A percentile compares a stretch with the other conserved stretches of the same genome.
These are phyloP conservation scores for Stachybotrys chartarum DNA, from an alignment of 2,329 filamentous ascomycete genomes.

Conservation along the genomic window DNA sequence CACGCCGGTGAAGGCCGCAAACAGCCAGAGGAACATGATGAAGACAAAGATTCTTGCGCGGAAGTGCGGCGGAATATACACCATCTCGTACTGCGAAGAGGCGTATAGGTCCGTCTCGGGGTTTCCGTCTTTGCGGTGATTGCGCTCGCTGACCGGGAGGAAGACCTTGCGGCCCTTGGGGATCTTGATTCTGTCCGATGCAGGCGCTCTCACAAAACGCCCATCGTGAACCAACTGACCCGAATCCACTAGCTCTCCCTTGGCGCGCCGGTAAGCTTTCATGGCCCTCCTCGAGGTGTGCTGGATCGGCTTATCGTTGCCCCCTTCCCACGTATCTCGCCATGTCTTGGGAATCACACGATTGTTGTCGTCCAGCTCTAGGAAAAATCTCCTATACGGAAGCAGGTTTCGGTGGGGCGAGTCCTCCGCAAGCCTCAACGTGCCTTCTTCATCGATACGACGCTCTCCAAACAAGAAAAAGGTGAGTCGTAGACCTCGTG, in stretches of 20 bases:
- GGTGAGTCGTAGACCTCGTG: constrained; percentile 70
- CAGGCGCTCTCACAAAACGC: constrained; percentile 83
- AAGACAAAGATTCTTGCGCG: constrained; percentile 73
- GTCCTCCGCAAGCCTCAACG: constrained; percentile 37
- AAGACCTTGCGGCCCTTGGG: constrained; percentile 80
- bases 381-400: constrained; percentile 34
- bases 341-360: constrained; percentile 49
- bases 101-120: constrained; percentile 42
- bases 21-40: constrained; percentile 85
- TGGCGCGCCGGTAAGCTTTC: constrained; percentile 27
- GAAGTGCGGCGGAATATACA: constrained; percentile 84
- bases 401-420: constrained; percentile 23
- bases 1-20: constrained; percentile 82
- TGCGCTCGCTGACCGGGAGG: constrained; percentile 58
- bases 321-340: constrained; percentile 45
- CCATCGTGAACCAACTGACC: constrained; percentile 61
- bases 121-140: constrained; percentile 56
- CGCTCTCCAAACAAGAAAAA: constrained; percentile 91
- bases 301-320: constrained; percentile 33
- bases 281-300: constrained; percentile 29
- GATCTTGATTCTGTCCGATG: constrained; percentile 90
- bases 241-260: constrained; percentile 36
- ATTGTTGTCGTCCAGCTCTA: constrained; percentile 36
- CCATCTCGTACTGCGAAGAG: constrained; percentile 57
- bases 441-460: constrained; percentile 73